Evolutionary conservation across 805 yeast species (phyloP).

Genomic region (Starmerella kuoi): DNA sequence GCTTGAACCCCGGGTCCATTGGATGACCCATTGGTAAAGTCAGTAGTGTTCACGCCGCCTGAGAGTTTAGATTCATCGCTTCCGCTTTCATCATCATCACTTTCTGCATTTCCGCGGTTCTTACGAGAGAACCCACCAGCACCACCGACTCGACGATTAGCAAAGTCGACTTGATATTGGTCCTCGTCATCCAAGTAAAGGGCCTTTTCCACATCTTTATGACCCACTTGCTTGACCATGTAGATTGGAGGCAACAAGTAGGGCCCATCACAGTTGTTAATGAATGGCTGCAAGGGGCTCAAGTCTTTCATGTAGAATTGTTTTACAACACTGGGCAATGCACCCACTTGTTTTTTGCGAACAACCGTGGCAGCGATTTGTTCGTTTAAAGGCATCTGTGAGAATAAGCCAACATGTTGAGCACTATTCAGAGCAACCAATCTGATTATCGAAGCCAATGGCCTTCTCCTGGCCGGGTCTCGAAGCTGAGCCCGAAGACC

Average conservation of each 20-base stretch:
- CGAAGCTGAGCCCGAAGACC: conserved; percentile 24
- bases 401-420: conserved; percentile 59
- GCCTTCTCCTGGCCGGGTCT: conserved; percentile 22
- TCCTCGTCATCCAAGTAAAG: conserved; percentile 18
- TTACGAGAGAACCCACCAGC: conserved; percentile 4
- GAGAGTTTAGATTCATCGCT: conserved; percentile 3
- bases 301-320: conserved; percentile 62
- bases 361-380: conserved; percentile 76
- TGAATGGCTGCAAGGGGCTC: conserved; percentile 49
- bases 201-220: conserved; percentile 68
- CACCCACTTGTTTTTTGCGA: conserved; percentile 68
- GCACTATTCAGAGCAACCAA: conserved; percentile 68
- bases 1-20: background rate
- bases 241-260: conserved; percentile 80
- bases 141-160: conserved; percentile 4
- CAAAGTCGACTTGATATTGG: conserved; percentile 17
- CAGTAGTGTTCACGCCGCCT: conserved; percentile 3
- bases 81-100: conserved; percentile 16
- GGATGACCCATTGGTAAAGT: background rate
- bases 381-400: conserved; percentile 38
- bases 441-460: conserved; percentile 46
- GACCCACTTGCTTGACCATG: conserved; percentile 45
- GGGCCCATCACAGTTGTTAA: conserved; percentile 35
- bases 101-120: conserved; percentile 8
- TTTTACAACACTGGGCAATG: conserved; percentile 63